Evolutionary conservation across 305 asterid genomes (phyloP).

Genomic region (Fraxinus albicans): DNA sequence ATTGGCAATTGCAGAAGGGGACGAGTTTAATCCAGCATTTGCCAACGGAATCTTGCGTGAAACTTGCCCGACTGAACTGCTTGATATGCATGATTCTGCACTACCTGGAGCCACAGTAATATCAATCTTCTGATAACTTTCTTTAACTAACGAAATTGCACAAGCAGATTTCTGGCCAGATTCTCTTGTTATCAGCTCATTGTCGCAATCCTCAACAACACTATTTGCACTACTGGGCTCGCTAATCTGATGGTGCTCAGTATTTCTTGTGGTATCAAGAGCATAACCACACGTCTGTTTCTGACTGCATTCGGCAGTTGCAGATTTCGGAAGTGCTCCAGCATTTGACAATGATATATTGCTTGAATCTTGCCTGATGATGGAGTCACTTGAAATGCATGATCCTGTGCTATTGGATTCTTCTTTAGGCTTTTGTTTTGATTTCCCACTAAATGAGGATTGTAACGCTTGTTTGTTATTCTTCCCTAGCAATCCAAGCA

Average conservation of each 20-base stretch:
- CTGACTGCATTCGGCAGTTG: slow-evolving; percentile 22
- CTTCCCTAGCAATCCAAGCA: slow-evolving; percentile 42
- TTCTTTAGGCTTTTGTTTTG: slow-evolving; percentile 26
- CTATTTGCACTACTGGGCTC: slow-evolving; percentile 44
- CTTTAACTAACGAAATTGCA: slow-evolving; percentile 29
- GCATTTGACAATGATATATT: slow-evolving; percentile 11
- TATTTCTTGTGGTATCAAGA: slow-evolving; percentile 17
- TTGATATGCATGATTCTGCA: slow-evolving; percentile 38
- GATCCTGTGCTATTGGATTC: slow-evolving; percentile 36
- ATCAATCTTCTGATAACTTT: slow-evolving; percentile 30
- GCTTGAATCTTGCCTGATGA: slow-evolving; percentile 21
- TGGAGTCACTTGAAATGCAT: slow-evolving; percentile 33
- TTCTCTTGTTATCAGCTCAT: slow-evolving; percentile 30
- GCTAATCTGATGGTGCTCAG: slow-evolving; percentile 31
- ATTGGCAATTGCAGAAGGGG: slow-evolving; percentile 4
- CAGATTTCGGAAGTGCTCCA: slow-evolving; percentile 12
- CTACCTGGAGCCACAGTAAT: slow-evolving; percentile 19
- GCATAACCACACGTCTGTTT: slow-evolving; percentile 5
- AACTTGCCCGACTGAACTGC: slow-evolving; percentile 26
- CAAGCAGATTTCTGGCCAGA: slow-evolving; percentile 24
- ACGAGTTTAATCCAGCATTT: slow-evolving; percentile 7
- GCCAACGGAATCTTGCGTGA: slow-evolving; percentile 11
- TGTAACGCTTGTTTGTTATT: slow-evolving; percentile 31
- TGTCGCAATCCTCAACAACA: slow-evolving; percentile 42
- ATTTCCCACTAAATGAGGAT: slow-evolving; percentile 18